Evolutionary conservation across 1,139 yeast genomes (phyloP), one percentile per base, ranked within the genome.

Genomic region (Taphrina deformans): DNA sequence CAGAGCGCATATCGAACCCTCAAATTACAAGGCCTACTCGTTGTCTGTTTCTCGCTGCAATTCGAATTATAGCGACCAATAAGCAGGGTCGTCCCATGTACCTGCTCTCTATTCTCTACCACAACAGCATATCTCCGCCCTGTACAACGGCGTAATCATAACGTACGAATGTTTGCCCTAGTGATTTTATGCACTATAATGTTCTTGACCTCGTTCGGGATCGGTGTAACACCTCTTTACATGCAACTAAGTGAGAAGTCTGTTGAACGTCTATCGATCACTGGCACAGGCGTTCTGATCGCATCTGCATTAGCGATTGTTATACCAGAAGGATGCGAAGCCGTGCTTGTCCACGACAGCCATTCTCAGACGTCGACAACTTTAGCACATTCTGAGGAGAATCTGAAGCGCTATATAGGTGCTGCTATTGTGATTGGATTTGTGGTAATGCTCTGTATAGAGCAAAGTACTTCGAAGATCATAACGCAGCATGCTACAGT

Each of bases 281-380:
- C 85, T 63, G 85, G 88, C 67, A 80, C 82, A 71, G 93, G 93
- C 0, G 77, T 87, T 27, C 78, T 87, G 58, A 77, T 86, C 3
- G 86, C 90, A 2, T 83, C 91, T 0, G 80, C 88, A 0, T 73
- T 86, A 64, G 79, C 84, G n/a, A 79, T 87, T 24, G 84, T 87
- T 26, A 79, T 87, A 21, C 93, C 93, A 0, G 93, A 87, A 73
- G 91, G 91, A 4, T 77, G 84, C 40, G 84, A 82, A 69, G 79
- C 81, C 2, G 72, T 83, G 62, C 78, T 77, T 64, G 72, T 74
- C 12, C 73, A 75, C n/a, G 67, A 69, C 23, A 68, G 67, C 35
- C 63, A 62, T 23, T 66, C 70, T 48, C 14, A 56, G 65, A 27
- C 41, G 33, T n/a, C 27, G 3, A 16, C 26, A 2, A 29, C 2